A percentile compares a stretch with the other conserved stretches of the same genome.
Evolutionary conservation across 768 basidiomycete species (phyloP).

Genomic region (Podaxis carcinomalis): DNA sequence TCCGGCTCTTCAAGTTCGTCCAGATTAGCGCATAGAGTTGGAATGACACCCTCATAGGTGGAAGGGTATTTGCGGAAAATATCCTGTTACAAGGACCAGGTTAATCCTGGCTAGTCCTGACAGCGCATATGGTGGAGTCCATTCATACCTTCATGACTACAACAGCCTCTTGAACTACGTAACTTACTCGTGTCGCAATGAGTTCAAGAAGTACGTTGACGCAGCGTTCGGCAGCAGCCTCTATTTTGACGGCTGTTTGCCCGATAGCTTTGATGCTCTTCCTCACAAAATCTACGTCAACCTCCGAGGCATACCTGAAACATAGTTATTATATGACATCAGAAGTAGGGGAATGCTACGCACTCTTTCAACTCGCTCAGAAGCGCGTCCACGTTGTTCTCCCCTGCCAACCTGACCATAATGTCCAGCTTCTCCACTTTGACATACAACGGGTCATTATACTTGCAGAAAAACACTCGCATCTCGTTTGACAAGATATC

Average conservation of each 20-base stretch:
- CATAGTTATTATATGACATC: background rate
- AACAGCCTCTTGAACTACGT: slow-evolving; percentile 97
- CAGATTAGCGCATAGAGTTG: slow-evolving; percentile 88
- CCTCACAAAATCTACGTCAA: slow-evolving; percentile 97
- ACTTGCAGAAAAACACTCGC: slow-evolving; percentile 99
- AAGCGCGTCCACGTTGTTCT: slow-evolving; percentile 91
- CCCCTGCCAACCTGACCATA: slow-evolving; percentile 90
- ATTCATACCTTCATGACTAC: slow-evolving; percentile 92
- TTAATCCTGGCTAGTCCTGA: background rate
- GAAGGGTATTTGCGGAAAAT: slow-evolving; percentile 98
- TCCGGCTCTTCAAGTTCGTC: slow-evolving; percentile 98
- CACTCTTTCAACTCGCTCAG: slow-evolving; percentile 96
- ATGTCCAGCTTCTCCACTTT: slow-evolving; percentile 98
- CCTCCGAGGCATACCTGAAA: slow-evolving; percentile 87
- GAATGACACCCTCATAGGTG: slow-evolving; percentile 96
- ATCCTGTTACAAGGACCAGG: slow-evolving; percentile 49
- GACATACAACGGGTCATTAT: slow-evolving; percentile 98
- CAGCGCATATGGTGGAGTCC: slow-evolving; percentile 12
- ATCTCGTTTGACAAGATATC: slow-evolving; percentile 93
- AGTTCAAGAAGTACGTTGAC: slow-evolving; percentile 92
- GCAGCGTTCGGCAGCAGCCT: slow-evolving; percentile 87
- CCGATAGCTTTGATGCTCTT: slow-evolving; percentile 96
- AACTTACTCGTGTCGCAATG: slow-evolving; percentile 90
- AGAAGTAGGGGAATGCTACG: slow-evolving; percentile 22
- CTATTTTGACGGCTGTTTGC: slow-evolving; percentile 94